Conservation (phyloP, 441 rosid species). For the Erysimum cheiri region DNA sequence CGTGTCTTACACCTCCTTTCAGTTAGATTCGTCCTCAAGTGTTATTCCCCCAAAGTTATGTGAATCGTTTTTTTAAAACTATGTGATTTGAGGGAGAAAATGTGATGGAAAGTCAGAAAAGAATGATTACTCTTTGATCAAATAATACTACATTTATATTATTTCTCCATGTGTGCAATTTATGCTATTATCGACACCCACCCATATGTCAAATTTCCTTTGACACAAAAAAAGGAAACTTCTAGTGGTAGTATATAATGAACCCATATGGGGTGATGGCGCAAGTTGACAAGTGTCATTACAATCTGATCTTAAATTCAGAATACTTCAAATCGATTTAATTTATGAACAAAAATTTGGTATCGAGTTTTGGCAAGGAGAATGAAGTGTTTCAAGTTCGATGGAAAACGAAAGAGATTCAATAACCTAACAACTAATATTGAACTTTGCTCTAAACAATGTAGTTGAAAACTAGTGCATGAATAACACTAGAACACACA, state of each 20-base stretch:
- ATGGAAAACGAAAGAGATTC: neutral
- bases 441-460: neutral
- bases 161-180: constrained; percentile 32
- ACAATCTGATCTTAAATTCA: neutral
- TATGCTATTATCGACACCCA: constrained; percentile 22
- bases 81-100: neutral
- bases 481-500: no score
- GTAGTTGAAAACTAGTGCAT: neutral
- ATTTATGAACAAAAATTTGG: neutral
- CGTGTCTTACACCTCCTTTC: constrained; percentile 44
- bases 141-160: neutral
- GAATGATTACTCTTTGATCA: constrained; percentile 33
- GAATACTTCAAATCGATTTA: neutral
- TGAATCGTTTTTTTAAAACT: neutral
- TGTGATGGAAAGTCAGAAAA: constrained; percentile 25
- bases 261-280: constrained; percentile 13
- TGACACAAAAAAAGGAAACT: neutral
- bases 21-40: constrained; percentile 35
- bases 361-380: neutral
- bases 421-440: neutral
- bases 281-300: constrained; percentile 13
- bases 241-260: neutral
- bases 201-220: neutral
- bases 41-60: constrained; percentile 30
- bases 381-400: neutral